Conservation (phyloP, 106 monocot species). For the Vanilla planifolia region DNA sequence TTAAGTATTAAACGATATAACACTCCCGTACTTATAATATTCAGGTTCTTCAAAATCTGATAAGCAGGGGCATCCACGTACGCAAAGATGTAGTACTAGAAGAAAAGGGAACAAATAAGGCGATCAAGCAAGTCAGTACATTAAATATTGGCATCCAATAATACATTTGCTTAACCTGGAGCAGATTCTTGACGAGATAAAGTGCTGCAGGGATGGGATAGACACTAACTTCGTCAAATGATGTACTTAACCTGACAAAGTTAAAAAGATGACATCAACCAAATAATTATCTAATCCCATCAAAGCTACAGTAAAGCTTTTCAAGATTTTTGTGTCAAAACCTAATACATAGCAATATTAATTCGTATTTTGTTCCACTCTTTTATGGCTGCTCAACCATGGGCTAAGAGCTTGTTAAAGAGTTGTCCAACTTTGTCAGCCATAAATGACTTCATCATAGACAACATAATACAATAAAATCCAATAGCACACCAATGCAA, state of each 20-base stretch:
- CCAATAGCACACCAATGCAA: too few species aligned
- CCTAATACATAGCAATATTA: too few species aligned
- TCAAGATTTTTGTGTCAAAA: too few species aligned
- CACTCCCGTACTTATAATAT: conserved; percentile 95
- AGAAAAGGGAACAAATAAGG: conserved; percentile 4
- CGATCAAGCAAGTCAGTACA: conserved; percentile 1
- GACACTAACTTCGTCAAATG: conserved; percentile 79
- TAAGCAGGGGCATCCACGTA: conserved; percentile 98
- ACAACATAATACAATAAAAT: too few species aligned
- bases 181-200: conserved; percentile 86
- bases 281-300: too few species aligned
- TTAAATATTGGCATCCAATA: not conserved
- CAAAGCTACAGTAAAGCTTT: too few species aligned
- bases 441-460: too few species aligned
- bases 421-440: too few species aligned
- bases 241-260: conserved; percentile 66
- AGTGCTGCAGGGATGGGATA: conserved; percentile 92
- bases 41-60: conserved; percentile 98
- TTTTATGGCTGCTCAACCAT: too few species aligned
- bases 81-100: conserved; percentile 95
- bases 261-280: too few species aligned
- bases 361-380: too few species aligned
- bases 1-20: conserved; percentile 91
- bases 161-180: conserved; percentile 46
- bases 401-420: too few species aligned